These are phyloP conservation scores for Begonia peltatifolia DNA, from an alignment of 306 rosid species.

Conservation along the genomic window DNA sequence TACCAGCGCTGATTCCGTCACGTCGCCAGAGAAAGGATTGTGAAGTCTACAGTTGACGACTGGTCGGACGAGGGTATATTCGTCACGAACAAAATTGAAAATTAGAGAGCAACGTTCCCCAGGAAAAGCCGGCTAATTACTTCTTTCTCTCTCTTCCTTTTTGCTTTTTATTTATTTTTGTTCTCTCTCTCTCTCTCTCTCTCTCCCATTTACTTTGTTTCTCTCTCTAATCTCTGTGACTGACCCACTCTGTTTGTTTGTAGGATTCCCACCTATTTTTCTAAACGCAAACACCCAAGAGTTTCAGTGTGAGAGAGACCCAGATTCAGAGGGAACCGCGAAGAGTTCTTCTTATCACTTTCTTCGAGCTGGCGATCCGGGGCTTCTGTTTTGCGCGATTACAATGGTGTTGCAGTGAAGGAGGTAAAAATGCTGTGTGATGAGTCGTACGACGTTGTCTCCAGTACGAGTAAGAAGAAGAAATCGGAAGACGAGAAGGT, in stretches of 20 bases:
- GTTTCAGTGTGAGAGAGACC: background rate
- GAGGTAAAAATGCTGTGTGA: conserved; percentile 13
- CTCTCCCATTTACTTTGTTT: conserved; percentile 2
- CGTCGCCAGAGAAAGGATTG: conserved; percentile 25
- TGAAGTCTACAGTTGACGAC: conserved; percentile 1
- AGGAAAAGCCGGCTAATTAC: background rate
- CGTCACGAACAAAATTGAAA: conserved; percentile 14
- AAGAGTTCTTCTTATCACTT: too few relatives aligned
- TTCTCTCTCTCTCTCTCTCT: background rate
- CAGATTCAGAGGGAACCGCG: background rate
- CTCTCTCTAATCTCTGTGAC: conserved; percentile 16
- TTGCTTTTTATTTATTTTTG: background rate
- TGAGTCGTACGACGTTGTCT: conserved; percentile 19
- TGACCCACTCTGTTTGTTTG: conserved; percentile 18
- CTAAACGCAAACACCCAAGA: conserved; percentile 19
- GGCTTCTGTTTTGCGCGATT: too few relatives aligned
- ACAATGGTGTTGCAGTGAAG: too few relatives aligned
- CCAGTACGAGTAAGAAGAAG: conserved; percentile 31
- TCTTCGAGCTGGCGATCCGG: too few relatives aligned
- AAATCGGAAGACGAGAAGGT: conserved; percentile 22
- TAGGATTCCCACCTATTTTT: conserved; percentile 37
- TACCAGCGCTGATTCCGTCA: conserved; percentile 22
- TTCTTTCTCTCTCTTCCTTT: background rate
- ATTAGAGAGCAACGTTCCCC: too few relatives aligned
- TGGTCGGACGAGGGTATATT: conserved; percentile 15